Base-by-base conservation (phyloP, 139 green algal genomes). In the Haematococcus lacustris region DNA sequence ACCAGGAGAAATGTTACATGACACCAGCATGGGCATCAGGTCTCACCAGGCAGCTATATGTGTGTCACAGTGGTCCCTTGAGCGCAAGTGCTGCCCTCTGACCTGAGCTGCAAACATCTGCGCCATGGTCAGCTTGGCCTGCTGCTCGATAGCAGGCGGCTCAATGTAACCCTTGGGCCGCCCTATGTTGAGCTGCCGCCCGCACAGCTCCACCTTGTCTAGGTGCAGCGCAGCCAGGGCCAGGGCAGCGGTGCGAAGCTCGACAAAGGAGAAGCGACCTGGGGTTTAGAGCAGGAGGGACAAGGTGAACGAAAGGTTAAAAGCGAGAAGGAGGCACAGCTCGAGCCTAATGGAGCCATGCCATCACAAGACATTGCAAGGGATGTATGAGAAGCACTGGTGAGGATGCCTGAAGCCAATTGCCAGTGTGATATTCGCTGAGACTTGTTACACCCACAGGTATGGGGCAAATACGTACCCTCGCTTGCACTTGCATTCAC, bases 201-300 rank as follows among this genome's bases (percentile, higher is more conserved):
- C 91, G 38, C 81, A 88, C 64, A 97, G 79, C 80, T 97, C 91
- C 60, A 96, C 84, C 77, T 93, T 94, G 78, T 96, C 91, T 68
- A 97, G 86, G 32, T 88, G 73, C 79, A 96, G 88, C 6, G 87
- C 89, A 13, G 85, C 71, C 26, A 82, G 82, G 0, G 91, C 88
- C 39, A 97, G 81, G 80, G 94, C 88, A 38, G 88, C 83, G 9
- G 83, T 92, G 5, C 88, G 85, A 37, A 95, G 78, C 84, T 97
- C 93, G 30, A 97, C 84, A 82, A 97, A 97, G 0, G 82, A 90
- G 85, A 94, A 97, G 50, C 91, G 89, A 1, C 90, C 90, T 78
- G 81, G 39, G 51, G 21, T 7, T 25, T 70, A 57, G 21, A 21
- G 13, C 13, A 13, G 13, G 5, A 57, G 64, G 6, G n/a, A n/a